A percentile compares a stretch with the other conserved stretches of the same genome.
phyloP scores from a whole-genome alignment of 805 yeast species.

The Jamesozyma rosinii region DNA sequence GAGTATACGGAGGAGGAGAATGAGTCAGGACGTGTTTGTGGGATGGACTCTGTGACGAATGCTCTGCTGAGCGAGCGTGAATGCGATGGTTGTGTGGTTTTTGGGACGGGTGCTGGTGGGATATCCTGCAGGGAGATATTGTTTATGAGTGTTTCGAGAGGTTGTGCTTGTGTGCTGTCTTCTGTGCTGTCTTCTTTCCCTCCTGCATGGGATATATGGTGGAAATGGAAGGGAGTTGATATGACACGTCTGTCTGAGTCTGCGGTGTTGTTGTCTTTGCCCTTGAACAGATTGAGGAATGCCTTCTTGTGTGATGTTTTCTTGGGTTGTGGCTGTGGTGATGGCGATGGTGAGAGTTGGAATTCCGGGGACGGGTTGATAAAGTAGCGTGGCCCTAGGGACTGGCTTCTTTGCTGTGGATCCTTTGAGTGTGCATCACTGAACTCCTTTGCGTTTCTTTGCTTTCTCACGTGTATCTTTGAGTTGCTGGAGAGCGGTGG shows the following conservation, averaged over 20 bases:
- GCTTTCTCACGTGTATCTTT: background rate
- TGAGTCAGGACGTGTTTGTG: constrained; percentile 6
- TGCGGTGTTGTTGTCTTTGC: constrained; percentile 8
- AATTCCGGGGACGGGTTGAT: too few species aligned
- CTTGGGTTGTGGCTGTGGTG: background rate
- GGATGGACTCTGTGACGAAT: constrained; percentile 5
- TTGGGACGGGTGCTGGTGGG: background rate
- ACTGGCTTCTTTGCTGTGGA: too few species aligned
- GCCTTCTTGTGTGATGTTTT: constrained; percentile 15
- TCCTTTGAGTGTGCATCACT: too few species aligned
- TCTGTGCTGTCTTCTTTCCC: constrained; percentile 9
- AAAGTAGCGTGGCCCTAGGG: too few species aligned
- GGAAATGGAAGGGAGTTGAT: constrained; percentile 34
- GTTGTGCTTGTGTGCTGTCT: constrained; percentile 1
- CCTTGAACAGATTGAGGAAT: constrained; percentile 28
- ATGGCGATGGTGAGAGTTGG: background rate
- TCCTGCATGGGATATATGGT: constrained; percentile 35
- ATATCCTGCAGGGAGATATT: background rate
- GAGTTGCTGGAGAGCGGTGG: constrained; percentile 23
- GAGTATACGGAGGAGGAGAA: constrained; percentile 11
- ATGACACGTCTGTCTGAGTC: constrained; percentile 12
- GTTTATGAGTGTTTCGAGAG: too few species aligned
- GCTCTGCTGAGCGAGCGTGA: constrained; percentile 4
- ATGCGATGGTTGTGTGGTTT: background rate
- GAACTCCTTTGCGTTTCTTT: too few species aligned